These are phyloP conservation scores for Taphrina communis DNA, from an alignment of 1,139 yeast species.

Conservation along the genomic window DNA sequence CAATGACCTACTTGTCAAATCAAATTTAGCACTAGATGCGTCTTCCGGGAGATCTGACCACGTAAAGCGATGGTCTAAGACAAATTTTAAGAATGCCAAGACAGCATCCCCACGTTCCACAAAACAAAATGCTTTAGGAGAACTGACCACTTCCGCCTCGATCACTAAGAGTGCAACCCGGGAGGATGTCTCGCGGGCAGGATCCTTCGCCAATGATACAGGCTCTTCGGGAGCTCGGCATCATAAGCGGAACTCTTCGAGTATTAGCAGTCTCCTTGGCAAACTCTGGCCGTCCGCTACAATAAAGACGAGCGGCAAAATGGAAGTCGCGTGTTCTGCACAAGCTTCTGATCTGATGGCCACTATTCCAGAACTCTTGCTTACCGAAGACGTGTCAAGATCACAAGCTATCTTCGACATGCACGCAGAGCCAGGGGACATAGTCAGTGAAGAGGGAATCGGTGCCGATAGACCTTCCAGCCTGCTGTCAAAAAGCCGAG, in stretches of 20 bases:
- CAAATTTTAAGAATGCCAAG: conserved; percentile 6
- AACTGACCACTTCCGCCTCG: conserved; percentile 4
- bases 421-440: neutral
- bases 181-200: neutral
- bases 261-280: conserved; percentile 12
- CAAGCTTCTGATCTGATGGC: neutral
- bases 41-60: conserved; percentile 7
- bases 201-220: neutral
- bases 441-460: no score
- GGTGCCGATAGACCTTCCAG: no score
- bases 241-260: conserved; percentile 22
- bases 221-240: neutral
- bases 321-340: neutral
- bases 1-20: neutral
- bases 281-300: conserved; percentile 16
- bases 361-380: neutral
- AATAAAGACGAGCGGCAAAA: neutral
- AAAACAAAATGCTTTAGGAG: conserved; percentile 31
- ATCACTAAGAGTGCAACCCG: neutral
- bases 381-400: neutral
- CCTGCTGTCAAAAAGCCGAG: no score
- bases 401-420: neutral
- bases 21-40: neutral
- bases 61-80: conserved; percentile 13
- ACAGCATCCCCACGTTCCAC: conserved; percentile 35